phyloP scores from a whole-genome alignment of 345 rosid species.

The Eucalyptus tenuipes region DNA sequence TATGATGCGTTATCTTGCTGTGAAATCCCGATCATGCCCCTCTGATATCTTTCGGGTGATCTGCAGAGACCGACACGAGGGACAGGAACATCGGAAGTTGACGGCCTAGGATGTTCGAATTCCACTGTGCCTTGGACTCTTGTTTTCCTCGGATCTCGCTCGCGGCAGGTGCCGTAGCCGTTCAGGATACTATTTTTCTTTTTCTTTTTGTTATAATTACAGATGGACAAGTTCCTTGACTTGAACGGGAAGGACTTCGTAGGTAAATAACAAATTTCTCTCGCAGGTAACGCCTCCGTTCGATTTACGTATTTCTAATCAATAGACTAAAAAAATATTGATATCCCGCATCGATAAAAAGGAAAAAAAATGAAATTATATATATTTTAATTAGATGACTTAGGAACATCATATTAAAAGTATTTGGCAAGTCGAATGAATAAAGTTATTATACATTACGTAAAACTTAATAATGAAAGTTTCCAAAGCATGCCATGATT shows the following conservation, averaged over 20 bases:
- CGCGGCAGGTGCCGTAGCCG: neutral
- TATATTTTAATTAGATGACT: neutral
- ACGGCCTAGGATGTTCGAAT: neutral
- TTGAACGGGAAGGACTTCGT: neutral
- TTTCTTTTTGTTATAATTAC: neutral
- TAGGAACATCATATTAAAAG: fast-evolving
- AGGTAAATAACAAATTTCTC: neutral
- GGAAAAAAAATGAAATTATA: no score
- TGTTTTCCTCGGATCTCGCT: neutral
- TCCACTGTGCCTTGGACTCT: neutral
- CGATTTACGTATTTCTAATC: neutral
- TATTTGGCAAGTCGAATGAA: fast-evolving
- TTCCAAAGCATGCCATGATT: fast-evolving
- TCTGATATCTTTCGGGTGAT: neutral
- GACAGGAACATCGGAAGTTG: neutral
- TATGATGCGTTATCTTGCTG: neutral
- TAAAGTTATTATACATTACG: neutral
- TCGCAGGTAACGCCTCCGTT: neutral
- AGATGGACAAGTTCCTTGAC: neutral
- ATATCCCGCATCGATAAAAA: neutral
- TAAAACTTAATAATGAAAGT: neutral
- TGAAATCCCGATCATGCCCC: neutral
- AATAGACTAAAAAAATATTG: neutral
- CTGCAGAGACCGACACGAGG: neutral
- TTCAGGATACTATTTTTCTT: neutral